Percentiles rank a stretch among this genome's conserved stretches.
Evolutionary conservation across 2,329 filamentous ascomycete species (phyloP).

Genomic region (Fusarium mexicanum): DNA sequence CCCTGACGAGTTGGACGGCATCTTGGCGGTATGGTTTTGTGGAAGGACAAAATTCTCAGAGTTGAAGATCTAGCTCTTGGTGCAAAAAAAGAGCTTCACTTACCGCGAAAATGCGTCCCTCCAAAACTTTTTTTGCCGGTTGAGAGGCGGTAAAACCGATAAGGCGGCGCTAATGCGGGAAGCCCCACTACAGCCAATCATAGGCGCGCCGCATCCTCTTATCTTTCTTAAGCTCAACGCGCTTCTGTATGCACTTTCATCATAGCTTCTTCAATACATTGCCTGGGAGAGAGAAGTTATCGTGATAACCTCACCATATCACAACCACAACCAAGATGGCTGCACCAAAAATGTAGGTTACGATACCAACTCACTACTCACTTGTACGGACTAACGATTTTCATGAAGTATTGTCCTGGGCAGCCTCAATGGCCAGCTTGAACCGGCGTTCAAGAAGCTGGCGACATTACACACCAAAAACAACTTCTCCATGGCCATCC

Average conservation of each 20-base stretch:
- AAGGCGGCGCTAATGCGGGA: slow-evolving; percentile 37
- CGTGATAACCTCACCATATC: slow-evolving; percentile 4
- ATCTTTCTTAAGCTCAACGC: slow-evolving; percentile 37
- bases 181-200: slow-evolving; percentile 46
- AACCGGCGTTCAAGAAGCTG: slow-evolving; percentile 81
- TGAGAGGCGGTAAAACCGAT: slow-evolving; percentile 50
- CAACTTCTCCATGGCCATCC: slow-evolving; percentile 83
- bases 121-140: slow-evolving; percentile 50
- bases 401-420: slow-evolving; percentile 78
- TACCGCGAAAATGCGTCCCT: slow-evolving; percentile 38
- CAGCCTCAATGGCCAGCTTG: slow-evolving; percentile 81
- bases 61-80: slow-evolving; percentile 28
- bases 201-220: slow-evolving; percentile 46
- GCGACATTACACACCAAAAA: slow-evolving; percentile 86
- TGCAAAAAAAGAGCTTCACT: slow-evolving; percentile 39
- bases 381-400: slow-evolving; percentile 8
- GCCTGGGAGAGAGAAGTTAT: not conserved
- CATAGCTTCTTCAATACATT: slow-evolving; percentile 28
- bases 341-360: slow-evolving; percentile 58
- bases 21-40: slow-evolving; percentile 54
- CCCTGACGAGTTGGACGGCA: slow-evolving; percentile 71
- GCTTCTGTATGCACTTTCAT: slow-evolving; percentile 29
- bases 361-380: not conserved
- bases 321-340: slow-evolving; percentile 51
- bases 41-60: slow-evolving; percentile 34